Evolutionary conservation across 208 protist genomes (phyloP).

Genomic region (Acanthamoeba culbertsoni): DNA sequence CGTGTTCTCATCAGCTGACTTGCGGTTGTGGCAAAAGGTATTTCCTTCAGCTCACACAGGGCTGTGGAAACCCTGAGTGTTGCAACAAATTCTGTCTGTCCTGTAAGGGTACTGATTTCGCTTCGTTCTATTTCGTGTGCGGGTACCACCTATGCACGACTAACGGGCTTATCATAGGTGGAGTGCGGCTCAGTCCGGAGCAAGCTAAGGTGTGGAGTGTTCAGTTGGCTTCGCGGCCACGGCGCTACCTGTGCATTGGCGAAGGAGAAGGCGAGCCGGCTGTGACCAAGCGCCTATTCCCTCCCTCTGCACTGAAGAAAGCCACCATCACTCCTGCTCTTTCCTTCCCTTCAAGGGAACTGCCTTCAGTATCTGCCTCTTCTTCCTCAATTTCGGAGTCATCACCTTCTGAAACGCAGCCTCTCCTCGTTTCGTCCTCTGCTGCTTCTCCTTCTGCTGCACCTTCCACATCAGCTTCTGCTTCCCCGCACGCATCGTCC

Average conservation of each 20-base stretch:
- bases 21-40: neutral
- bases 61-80: constrained; percentile 32
- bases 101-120: neutral
- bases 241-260: constrained; percentile 15
- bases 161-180: neutral
- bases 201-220: constrained; percentile 54
- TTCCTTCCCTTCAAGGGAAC: neutral
- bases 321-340: neutral
- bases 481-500: neutral
- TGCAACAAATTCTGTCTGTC: constrained; percentile 39
- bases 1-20: neutral
- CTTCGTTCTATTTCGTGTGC: neutral
- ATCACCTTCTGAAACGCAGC: neutral
- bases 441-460: neutral
- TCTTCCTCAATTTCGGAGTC: neutral
- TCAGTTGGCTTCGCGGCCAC: constrained; percentile 17
- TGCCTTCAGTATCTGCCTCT: neutral
- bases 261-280: neutral
- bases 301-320: constrained; percentile 14
- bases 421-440: neutral
- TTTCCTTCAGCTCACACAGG: constrained; percentile 23
- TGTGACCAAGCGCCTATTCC: constrained; percentile 11
- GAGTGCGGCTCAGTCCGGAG: constrained; percentile 9
- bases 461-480: neutral
- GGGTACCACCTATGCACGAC: neutral